Conservation (phyloP, 495 filamentous ascomycete species). For the Extremus antarcticus region DNA sequence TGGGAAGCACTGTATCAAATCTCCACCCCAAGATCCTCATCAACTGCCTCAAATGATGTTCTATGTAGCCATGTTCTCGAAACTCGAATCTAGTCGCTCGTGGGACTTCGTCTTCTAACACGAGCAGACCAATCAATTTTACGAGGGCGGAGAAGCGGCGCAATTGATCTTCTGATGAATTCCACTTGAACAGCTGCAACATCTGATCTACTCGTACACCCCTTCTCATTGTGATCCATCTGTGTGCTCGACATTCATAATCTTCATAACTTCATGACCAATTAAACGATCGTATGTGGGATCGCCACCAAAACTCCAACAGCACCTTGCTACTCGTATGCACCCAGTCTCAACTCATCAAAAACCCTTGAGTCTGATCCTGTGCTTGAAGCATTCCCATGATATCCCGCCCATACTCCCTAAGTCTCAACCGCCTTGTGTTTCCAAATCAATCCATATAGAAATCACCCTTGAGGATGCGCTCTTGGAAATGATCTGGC, state of each 20-base stretch:
- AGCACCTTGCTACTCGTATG: background rate
- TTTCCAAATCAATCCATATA: conserved; percentile 67
- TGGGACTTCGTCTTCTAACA: no score
- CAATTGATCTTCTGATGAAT: no score
- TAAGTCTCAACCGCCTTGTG: background rate
- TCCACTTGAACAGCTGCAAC: no score
- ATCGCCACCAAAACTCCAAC: background rate
- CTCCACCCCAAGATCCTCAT: no score
- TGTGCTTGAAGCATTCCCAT: background rate
- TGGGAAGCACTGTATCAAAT: no score
- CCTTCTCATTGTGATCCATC: background rate
- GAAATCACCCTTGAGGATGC: conserved; percentile 93
- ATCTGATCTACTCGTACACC: conserved; percentile 1
- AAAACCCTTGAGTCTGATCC: no score
- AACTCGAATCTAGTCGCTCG: no score
- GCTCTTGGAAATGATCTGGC: conserved; percentile 88
- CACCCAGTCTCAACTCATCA: background rate
- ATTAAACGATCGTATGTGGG: no score
- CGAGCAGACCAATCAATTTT: no score
- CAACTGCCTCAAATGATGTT: no score
- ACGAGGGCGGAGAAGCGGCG: no score
- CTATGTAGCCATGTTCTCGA: no score
- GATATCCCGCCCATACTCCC: background rate
- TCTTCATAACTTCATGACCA: background rate
- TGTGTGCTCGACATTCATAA: background rate